Evolutionary conservation across 2,329 filamentous ascomycete species (phyloP).

Genomic region (Zymoseptoria passerinii): DNA sequence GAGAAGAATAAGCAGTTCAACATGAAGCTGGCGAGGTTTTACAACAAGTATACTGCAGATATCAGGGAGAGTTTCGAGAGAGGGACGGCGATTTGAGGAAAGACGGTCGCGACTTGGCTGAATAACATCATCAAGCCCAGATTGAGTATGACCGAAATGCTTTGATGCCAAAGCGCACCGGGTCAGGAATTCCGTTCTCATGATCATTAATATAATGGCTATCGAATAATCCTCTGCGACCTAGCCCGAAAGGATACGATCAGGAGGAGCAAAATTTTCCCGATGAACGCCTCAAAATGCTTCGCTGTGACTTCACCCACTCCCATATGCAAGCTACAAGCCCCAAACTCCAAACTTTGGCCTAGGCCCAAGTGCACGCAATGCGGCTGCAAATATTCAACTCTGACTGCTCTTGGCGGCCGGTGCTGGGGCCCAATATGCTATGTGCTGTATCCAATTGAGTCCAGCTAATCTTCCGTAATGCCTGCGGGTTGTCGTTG

Average conservation of each 20-base stretch:
- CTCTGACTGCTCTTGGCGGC: background rate
- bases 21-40: conserved; percentile 89
- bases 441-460: background rate
- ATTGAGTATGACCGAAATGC: background rate
- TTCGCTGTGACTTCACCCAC: background rate
- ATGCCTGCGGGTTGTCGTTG: background rate
- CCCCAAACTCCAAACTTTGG: background rate
- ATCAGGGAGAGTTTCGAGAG: conserved; percentile 97
- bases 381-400: background rate
- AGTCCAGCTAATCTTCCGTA: background rate
- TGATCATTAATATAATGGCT: background rate
- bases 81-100: conserved; percentile 79
- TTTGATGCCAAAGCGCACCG: background rate
- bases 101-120: background rate
- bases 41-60: conserved; percentile 96
- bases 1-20: conserved; percentile 99
- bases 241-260: background rate
- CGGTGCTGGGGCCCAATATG: background rate
- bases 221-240: background rate
- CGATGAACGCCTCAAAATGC: background rate
- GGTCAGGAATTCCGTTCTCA: background rate
- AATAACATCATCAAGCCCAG: background rate
- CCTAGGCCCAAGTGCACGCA: too few relatives aligned
- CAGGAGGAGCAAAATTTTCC: background rate
- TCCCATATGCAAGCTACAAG: background rate